These are phyloP conservation scores for Colletotrichum falcatum DNA, from an alignment of 2,329 filamentous ascomycete genomes.

Conservation along the genomic window DNA sequence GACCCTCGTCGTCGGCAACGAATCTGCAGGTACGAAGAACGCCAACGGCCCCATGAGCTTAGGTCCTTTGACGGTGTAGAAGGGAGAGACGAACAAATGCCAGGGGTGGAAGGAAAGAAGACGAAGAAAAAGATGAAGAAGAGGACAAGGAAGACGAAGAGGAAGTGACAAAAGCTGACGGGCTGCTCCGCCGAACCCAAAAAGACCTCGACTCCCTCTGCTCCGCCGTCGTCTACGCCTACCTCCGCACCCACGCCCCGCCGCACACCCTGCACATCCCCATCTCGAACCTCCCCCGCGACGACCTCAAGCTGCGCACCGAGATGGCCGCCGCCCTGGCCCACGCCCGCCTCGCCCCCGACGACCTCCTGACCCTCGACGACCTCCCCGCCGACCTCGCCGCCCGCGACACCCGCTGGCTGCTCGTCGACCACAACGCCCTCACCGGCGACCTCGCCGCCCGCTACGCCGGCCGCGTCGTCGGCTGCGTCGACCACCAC, in stretches of 20 bases:
- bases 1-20: conserved; percentile 75
- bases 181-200: neutral
- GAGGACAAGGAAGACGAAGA: neutral
- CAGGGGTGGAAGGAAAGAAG: no score
- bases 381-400: conserved; percentile 60
- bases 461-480: conserved; percentile 64
- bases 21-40: conserved; percentile 69
- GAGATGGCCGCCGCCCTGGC: conserved; percentile 76
- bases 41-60: neutral
- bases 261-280: conserved; percentile 74
- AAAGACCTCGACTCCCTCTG: conserved; percentile 85
- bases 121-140: neutral
- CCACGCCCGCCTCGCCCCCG: conserved; percentile 67
- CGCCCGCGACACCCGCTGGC: conserved; percentile 72
- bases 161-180: neutral
- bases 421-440: conserved; percentile 84
- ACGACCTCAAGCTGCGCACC: conserved; percentile 77
- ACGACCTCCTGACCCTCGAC: conserved; percentile 73
- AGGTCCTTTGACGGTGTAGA: neutral
- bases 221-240: conserved; percentile 79
- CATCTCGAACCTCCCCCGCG: conserved; percentile 75
- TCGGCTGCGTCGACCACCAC: conserved; percentile 83
- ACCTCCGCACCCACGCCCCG: conserved; percentile 73
- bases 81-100: neutral
- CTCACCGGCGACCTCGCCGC: conserved; percentile 71